Evolutionary conservation across 1,139 yeast genomes (phyloP).

Genomic region (Hyphopichia buzzinii): DNA sequence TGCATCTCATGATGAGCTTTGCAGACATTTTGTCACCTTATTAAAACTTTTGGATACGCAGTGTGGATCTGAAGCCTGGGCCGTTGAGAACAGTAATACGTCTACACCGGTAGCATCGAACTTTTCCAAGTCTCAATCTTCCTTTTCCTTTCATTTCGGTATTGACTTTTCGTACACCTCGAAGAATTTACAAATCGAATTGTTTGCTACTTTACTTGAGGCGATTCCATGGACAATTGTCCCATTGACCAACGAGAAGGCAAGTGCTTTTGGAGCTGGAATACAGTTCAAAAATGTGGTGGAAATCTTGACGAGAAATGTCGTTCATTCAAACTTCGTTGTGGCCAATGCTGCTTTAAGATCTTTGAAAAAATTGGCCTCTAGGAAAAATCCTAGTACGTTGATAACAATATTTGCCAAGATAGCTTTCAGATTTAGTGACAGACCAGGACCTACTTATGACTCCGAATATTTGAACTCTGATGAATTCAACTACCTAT

Average conservation of each 20-base stretch:
- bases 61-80: constrained; percentile 48
- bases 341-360: constrained; percentile 63
- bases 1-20: constrained; percentile 71
- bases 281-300: constrained; percentile 59
- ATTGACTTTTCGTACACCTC: constrained; percentile 37
- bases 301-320: constrained; percentile 73
- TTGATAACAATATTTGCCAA: constrained; percentile 75
- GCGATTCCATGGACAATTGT: constrained; percentile 68
- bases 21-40: constrained; percentile 58
- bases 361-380: constrained; percentile 65
- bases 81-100: constrained; percentile 17
- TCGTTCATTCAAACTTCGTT: constrained; percentile 61
- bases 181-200: constrained; percentile 47
- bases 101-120: constrained; percentile 11
- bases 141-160: constrained; percentile 55
- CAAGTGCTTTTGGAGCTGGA: constrained; percentile 34
- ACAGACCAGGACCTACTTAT: constrained; percentile 49
- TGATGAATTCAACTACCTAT: constrained; percentile 53
- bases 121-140: constrained; percentile 20
- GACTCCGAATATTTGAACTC: constrained; percentile 57
- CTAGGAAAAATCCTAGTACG: constrained; percentile 67
- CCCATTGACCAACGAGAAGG: constrained; percentile 26
- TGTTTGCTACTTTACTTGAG: constrained; percentile 70
- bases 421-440: constrained; percentile 77
- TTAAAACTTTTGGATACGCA: constrained; percentile 59